Percentiles rank a stretch among this genome's conserved stretches.
These are phyloP conservation scores for Torulaspora franciscae DNA, from an alignment of 805 yeast genomes.

Conservation along the genomic window DNA sequence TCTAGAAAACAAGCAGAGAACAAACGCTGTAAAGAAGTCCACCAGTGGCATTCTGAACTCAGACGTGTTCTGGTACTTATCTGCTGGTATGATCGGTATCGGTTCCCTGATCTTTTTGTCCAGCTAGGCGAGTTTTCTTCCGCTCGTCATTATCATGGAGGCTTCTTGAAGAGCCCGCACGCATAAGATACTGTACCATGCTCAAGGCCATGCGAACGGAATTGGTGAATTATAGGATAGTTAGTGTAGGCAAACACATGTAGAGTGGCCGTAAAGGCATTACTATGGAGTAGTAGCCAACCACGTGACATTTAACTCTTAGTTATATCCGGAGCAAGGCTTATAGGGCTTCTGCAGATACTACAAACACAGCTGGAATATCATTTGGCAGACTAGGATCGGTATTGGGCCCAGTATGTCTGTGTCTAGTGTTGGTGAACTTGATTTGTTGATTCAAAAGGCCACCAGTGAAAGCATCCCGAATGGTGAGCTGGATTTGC, in stretches of 20 bases:
- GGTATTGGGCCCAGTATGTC: constrained; percentile 15
- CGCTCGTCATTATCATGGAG: background rate
- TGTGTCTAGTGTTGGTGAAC: constrained; percentile 31
- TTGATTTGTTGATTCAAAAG: constrained; percentile 61
- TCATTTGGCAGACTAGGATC: background rate
- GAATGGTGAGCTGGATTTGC: constrained; percentile 78
- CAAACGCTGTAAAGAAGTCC: constrained; percentile 54
- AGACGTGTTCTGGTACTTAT: constrained; percentile 25
- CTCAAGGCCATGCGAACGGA: background rate
- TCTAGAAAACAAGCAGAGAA: constrained; percentile 72
- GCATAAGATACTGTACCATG: background rate
- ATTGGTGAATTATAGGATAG: background rate
- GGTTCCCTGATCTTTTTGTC: constrained; percentile 30
- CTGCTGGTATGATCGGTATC: constrained; percentile 26
- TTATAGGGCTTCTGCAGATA: background rate
- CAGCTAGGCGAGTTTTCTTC: constrained; percentile 3
- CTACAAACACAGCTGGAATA: background rate
- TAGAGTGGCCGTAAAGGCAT: background rate
- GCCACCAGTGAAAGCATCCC: constrained; percentile 92
- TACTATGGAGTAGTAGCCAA: background rate
- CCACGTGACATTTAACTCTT: background rate
- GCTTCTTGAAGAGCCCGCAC: background rate
- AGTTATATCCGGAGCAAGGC: background rate
- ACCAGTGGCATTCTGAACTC: constrained; percentile 17
- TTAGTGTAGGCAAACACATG: background rate